Evolutionary conservation across 1,284 basidiomycete species (phyloP).

Genomic region (Trichosporon sp.): DNA sequence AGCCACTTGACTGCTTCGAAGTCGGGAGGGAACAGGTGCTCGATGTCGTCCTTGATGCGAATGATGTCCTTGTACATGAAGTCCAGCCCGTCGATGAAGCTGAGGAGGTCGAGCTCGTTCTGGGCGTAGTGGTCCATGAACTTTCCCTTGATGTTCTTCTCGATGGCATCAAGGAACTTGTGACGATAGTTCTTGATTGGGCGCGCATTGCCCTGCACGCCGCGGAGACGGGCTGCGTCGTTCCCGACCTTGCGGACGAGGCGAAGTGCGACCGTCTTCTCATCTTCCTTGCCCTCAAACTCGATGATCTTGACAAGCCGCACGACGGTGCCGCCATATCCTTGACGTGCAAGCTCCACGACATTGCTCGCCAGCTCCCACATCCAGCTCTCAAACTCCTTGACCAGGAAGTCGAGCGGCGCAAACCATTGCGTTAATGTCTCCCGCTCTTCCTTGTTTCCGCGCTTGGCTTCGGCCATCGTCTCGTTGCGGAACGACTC

Average conservation of each 20-base stretch:
- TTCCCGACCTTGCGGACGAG: conserved; percentile 89
- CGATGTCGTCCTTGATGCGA: conserved; percentile 78
- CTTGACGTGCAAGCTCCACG: conserved; percentile 72
- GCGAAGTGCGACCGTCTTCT: conserved; percentile 86
- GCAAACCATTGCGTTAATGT: conserved; percentile 78
- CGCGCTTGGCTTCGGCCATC: conserved; percentile 83
- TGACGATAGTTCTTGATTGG: conserved; percentile 93
- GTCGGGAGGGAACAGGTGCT: conserved; percentile 84
- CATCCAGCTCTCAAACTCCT: conserved; percentile 82
- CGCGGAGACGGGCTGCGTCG: conserved; percentile 81
- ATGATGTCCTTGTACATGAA: conserved; percentile 97
- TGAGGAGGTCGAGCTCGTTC: conserved; percentile 60
- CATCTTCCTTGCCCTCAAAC: conserved; percentile 85
- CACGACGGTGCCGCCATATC: conserved; percentile 77
- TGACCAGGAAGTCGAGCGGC: conserved; percentile 73
- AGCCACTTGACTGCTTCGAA: conserved; percentile 81
- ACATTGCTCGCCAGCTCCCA: conserved; percentile 70
- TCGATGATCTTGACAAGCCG: conserved; percentile 91
- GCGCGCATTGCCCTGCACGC: conserved; percentile 85
- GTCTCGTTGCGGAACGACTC: conserved; percentile 91
- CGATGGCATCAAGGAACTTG: conserved; percentile 77
- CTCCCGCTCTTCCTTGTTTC: conserved; percentile 56
- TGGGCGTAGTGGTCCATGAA: conserved; percentile 66
- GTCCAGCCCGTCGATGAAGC: conserved; percentile 68
- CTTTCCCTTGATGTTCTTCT: conserved; percentile 66